Evolutionary conservation across 2,329 filamentous ascomycete genomes (phyloP).

Genomic region (Knufia fluminis): DNA sequence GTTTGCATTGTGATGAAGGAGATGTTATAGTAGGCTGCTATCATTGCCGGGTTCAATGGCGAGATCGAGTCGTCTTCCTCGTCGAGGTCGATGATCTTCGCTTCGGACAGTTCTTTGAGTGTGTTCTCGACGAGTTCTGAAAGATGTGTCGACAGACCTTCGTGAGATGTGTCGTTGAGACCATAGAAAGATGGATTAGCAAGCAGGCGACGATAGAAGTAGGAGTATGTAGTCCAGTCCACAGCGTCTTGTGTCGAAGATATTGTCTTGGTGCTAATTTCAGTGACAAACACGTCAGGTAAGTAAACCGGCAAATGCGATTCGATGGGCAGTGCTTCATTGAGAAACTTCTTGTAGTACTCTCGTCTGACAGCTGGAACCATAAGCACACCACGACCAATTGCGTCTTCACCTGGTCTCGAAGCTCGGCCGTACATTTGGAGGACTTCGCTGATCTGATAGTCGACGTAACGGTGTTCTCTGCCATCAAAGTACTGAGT

Average conservation of each 20-base stretch:
- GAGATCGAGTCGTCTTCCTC: slow-evolving; percentile 85
- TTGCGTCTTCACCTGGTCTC: slow-evolving; percentile 65
- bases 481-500: slow-evolving; percentile 96
- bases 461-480: slow-evolving; percentile 95
- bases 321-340: slow-evolving; percentile 90
- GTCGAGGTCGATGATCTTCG: slow-evolving; percentile 91
- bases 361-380: slow-evolving; percentile 87
- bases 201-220: slow-evolving; percentile 89
- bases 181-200: slow-evolving; percentile 97
- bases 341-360: slow-evolving; percentile 98
- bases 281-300: slow-evolving; percentile 91
- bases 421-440: slow-evolving; percentile 98
- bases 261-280: slow-evolving; percentile 93
- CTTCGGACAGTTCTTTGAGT: slow-evolving; percentile 78
- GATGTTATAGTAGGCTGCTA: slow-evolving; percentile 97
- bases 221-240: slow-evolving; percentile 97
- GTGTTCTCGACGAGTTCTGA: slow-evolving; percentile 93
- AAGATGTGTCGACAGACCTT: slow-evolving; percentile 85
- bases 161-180: slow-evolving; percentile 76
- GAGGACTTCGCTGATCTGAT: slow-evolving; percentile 82
- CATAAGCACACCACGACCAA: slow-evolving; percentile 90
- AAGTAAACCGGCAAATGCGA: slow-evolving; percentile 86
- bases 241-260: slow-evolving; percentile 93
- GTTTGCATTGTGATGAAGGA: slow-evolving; percentile 99
- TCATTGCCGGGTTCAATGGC: slow-evolving; percentile 93